These are phyloP conservation scores for Omphalotus guepiniiformis DNA, from an alignment of 768 basidiomycete genomes.

Conservation along the genomic window DNA sequence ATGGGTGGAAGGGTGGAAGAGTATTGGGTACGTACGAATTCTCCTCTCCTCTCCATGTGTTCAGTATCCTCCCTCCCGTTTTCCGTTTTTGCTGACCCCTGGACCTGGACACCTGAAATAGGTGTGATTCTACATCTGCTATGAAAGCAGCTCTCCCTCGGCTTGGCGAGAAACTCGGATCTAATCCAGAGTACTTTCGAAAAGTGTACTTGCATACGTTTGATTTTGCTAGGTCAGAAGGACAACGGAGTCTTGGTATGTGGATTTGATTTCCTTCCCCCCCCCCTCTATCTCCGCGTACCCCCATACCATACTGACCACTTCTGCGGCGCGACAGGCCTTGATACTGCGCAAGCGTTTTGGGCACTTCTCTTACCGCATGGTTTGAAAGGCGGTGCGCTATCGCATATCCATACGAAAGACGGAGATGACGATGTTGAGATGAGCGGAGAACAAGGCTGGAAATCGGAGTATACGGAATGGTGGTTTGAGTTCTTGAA, in stretches of 20 bases:
- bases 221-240: slow-evolving; percentile 68
- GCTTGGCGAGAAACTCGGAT: slow-evolving; percentile 56
- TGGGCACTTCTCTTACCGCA: slow-evolving; percentile 76
- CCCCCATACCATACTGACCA: too few species aligned
- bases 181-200: slow-evolving; percentile 65
- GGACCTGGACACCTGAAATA: slow-evolving; percentile 21
- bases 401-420: slow-evolving; percentile 36
- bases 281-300: not conserved
- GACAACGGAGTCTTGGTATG: slow-evolving; percentile 77
- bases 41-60: slow-evolving; percentile 3
- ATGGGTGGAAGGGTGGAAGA: slow-evolving; percentile 83
- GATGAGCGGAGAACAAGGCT: slow-evolving; percentile 43
- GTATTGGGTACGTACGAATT: slow-evolving; percentile 47
- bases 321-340: slow-evolving; percentile 32
- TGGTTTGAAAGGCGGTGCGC: slow-evolving; percentile 63
- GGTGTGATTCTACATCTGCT: slow-evolving; percentile 58
- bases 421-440: slow-evolving; percentile 48
- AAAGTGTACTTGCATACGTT: slow-evolving; percentile 81
- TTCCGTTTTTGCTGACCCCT: slow-evolving; percentile 2
- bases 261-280: slow-evolving; percentile 7
- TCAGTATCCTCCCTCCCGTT: not conserved
- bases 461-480: slow-evolving; percentile 55
- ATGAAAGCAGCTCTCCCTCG: slow-evolving; percentile 56
- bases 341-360: slow-evolving; percentile 71
- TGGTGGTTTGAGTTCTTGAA: slow-evolving; percentile 81